Conservation (phyloP, 2,329 filamentous ascomycete species). For the Cercospora beticola region DNA sequence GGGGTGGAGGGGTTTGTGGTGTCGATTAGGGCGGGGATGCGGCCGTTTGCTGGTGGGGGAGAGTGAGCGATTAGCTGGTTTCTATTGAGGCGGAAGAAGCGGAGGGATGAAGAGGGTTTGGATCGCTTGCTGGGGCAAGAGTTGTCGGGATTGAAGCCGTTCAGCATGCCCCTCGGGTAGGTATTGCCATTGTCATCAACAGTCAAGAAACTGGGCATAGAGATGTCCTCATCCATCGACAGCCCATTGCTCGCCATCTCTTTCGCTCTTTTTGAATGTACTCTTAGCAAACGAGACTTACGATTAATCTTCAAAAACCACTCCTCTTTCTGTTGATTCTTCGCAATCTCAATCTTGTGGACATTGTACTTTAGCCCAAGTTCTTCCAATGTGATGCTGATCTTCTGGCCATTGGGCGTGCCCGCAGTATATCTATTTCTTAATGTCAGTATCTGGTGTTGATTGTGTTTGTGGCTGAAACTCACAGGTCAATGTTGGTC, state of each 20-base stretch:
- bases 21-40: slow-evolving; percentile 50
- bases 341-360: slow-evolving; percentile 45
- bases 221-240: not conserved
- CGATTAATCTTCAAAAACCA: slow-evolving; percentile 51
- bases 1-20: slow-evolving; percentile 27
- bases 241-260: not conserved
- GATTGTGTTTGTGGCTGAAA: too few relatives aligned
- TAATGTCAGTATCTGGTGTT: not conserved
- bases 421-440: slow-evolving; percentile 32
- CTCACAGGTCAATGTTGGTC: slow-evolving; percentile 13
- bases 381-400: slow-evolving; percentile 37
- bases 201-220: not conserved
- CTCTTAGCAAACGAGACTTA: too few relatives aligned
- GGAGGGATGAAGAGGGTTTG: not conserved
- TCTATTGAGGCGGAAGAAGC: not conserved
- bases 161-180: not conserved
- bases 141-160: not conserved
- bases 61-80: not conserved
- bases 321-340: slow-evolving; percentile 46
- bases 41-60: slow-evolving; percentile 43
- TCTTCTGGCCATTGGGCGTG: slow-evolving; percentile 40
- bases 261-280: too few relatives aligned
- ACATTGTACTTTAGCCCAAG: slow-evolving; percentile 35
- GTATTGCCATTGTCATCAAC: not conserved
- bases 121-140: slow-evolving; percentile 41